phyloP scores from a whole-genome alignment of 352 stramenopile genomes.

The Globisporangium apiculatum region DNA sequence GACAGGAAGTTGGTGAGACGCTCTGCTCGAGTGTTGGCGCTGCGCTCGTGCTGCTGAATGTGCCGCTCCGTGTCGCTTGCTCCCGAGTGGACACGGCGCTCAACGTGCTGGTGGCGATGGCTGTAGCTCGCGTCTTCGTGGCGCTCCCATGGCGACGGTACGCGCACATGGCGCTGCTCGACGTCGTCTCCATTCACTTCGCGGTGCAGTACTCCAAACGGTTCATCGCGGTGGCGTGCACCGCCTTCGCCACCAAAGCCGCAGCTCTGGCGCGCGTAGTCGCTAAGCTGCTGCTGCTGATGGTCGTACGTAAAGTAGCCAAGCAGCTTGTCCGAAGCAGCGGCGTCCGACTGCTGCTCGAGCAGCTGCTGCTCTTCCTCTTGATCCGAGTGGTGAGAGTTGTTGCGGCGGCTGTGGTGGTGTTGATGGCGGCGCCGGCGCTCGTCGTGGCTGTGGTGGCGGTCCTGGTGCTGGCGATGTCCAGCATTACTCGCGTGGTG shows the following conservation, averaged over 20 bases:
- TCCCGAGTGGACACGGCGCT: too few relatives aligned
- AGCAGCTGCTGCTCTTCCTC: constrained; percentile 1
- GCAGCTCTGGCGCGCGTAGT: neutral
- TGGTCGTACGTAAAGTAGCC: constrained; percentile 8
- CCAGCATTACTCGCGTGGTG: too few relatives aligned
- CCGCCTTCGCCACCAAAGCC: neutral
- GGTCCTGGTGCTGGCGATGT: too few relatives aligned
- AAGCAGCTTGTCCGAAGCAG: neutral
- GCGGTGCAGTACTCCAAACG: neutral
- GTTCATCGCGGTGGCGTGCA: neutral
- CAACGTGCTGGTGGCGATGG: neutral
- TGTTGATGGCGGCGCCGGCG: constrained; percentile 14
- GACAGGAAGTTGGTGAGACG: neutral
- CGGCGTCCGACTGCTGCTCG: neutral
- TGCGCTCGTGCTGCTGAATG: neutral
- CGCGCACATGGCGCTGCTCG: neutral
- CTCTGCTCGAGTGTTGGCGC: neutral
- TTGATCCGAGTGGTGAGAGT: constrained; percentile 15
- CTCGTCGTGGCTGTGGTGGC: constrained; percentile 8
- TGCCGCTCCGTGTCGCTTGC: too few relatives aligned
- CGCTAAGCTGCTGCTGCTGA: constrained; percentile 2
- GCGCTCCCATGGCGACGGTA: constrained; percentile 2
- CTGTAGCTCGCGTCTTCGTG: neutral
- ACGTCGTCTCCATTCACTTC: neutral
- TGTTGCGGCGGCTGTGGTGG: constrained; percentile 2